Conservation (phyloP, 2,329 filamentous ascomycete genomes). For the Xylaria sp. region DNA sequence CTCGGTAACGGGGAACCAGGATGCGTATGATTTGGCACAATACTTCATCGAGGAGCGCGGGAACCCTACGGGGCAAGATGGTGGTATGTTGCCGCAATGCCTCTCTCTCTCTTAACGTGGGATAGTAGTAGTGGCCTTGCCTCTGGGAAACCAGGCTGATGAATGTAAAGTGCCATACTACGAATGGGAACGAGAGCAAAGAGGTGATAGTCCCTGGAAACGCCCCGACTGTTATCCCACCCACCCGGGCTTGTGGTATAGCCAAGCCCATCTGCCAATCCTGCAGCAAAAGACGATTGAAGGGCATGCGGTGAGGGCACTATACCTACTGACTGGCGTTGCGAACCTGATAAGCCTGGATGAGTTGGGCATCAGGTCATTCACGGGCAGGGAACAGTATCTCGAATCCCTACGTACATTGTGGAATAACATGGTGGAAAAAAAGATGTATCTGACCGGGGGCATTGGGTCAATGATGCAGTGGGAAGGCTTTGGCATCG, state of each 20-base stretch:
- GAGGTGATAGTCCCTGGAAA: constrained; percentile 56
- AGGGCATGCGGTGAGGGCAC: constrained; percentile 64
- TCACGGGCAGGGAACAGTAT: constrained; percentile 40
- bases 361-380: constrained; percentile 33
- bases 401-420: constrained; percentile 51
- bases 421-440: constrained; percentile 65
- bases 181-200: constrained; percentile 56
- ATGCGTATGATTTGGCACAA: constrained; percentile 53
- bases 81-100: constrained; percentile 34
- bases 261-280: constrained; percentile 62
- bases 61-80: constrained; percentile 54
- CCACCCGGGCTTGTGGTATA: constrained; percentile 53
- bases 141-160: background rate
- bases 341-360: constrained; percentile 58
- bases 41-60: constrained; percentile 66
- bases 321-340: constrained; percentile 65
- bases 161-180: constrained; percentile 52
- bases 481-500: constrained; percentile 65
- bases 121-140: background rate
- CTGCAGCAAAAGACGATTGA: constrained; percentile 59
- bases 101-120: background rate
- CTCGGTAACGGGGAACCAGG: constrained; percentile 42
- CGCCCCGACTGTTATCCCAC: constrained; percentile 55
- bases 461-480: constrained; percentile 63
- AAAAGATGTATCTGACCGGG: constrained; percentile 68